Base-by-base conservation (phyloP, 805 yeast genomes). In the Metschnikowia colocasiae region DNA sequence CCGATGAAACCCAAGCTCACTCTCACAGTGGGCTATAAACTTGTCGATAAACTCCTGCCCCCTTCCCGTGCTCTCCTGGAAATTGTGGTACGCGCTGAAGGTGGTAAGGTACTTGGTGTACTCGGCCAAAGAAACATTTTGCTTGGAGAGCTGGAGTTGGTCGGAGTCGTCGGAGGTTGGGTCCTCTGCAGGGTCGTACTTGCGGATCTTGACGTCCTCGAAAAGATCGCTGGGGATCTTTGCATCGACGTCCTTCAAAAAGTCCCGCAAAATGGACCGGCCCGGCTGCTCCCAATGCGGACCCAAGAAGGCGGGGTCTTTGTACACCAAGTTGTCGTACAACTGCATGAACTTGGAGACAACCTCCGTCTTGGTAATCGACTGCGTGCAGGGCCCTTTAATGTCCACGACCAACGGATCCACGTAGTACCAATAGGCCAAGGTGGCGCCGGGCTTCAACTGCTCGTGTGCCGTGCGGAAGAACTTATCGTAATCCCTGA, bases 281-380 rank as follows among this genome's bases (percentile, higher is more conserved):
- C 97, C 97, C 0, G 95, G 94, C 55, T 84, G 85, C 57, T 87
- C 86, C 97, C 97, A 91, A 59, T 80, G 80, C 0, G 82, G 81
- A 0, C 91, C 91, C 39, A 85, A 61, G 37, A 59, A 67, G 2
- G 63, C 59, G 0, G 76, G 69, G 40, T 67, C 69, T 23, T 69
- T 73, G 52, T 78, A 78, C 5, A 66, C 69, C 41, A 69, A 63
- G 35, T 71, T 64, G 36, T 63, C 57, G 65, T 75, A 69, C 18
- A 64, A 49, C 8, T 58, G 52, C 25, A 51, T 44, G 1, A 69
- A 68, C 33, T 47, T 58, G 19, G 54, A 30, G 13, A 64, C 43
- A 3, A 55, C 51, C 6, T 57, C 58, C 4, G 19, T 16, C 23
- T 56, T 53, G 19, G 44, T 26, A 41, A 52, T 7, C 27, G 48